A percentile compares a stretch with the other conserved stretches of the same genome.
Conservation (phyloP, 306 rosid genomes). For the Nissolia schottii region DNA sequence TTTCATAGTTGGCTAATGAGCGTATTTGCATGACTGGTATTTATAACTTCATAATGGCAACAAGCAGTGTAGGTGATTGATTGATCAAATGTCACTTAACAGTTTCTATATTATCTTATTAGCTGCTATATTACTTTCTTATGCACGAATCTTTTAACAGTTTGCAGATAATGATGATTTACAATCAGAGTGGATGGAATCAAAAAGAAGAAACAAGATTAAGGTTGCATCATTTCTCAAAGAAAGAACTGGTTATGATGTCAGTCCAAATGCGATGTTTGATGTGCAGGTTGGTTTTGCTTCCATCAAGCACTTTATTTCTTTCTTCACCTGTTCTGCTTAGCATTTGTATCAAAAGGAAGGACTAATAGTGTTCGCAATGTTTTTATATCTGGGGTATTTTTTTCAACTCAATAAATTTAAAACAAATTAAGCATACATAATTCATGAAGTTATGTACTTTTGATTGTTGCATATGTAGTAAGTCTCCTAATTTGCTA, state of each 20-base stretch:
- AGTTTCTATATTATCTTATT: background rate
- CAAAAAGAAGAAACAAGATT: constrained; percentile 78
- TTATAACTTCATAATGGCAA: background rate
- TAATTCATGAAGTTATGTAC: background rate
- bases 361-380: background rate
- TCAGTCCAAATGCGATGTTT: constrained; percentile 83
- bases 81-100: background rate
- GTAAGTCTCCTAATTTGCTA: background rate
- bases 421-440: background rate
- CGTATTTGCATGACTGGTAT: background rate
- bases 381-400: background rate
- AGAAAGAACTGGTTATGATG: constrained; percentile 85
- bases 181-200: constrained; percentile 74
- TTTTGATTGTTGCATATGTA: background rate
- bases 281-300: constrained; percentile 76
- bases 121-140: background rate
- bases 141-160: constrained; percentile 28
- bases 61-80: constrained; percentile 4
- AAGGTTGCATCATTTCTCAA: constrained; percentile 65
- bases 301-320: constrained; percentile 4
- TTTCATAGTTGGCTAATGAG: background rate
- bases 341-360: background rate
- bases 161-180: constrained; percentile 77
- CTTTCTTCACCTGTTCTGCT: background rate
- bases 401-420: background rate